Conservation (phyloP, 2,329 filamentous ascomycete species). For the Claviceps sp. region DNA sequence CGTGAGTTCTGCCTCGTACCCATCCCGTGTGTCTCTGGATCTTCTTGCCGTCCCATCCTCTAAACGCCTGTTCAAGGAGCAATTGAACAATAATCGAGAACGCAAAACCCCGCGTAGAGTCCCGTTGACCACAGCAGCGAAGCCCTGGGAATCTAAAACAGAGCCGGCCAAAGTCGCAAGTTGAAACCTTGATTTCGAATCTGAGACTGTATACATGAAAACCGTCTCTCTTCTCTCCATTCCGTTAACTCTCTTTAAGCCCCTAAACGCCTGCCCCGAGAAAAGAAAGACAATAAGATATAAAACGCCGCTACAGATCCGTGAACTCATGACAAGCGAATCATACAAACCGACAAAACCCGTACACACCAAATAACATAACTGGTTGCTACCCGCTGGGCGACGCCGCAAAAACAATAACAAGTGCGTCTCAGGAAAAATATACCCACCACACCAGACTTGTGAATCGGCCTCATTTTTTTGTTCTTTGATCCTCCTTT, state of each 20-base stretch:
- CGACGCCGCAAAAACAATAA: background rate
- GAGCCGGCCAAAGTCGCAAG: no score
- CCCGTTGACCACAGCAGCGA: no score
- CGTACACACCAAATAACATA: background rate
- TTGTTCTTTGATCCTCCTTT: no score
- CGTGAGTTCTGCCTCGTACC: no score
- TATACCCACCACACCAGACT: background rate
- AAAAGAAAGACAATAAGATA: background rate
- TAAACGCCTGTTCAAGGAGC: background rate
- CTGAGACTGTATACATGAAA: background rate
- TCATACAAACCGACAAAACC: background rate
- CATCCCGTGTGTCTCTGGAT: no score
- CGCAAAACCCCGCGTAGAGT: no score
- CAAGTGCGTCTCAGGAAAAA: no score
- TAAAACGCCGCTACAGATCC: background rate
- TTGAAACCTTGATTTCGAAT: no score
- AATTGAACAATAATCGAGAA: background rate
- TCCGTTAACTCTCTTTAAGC: background rate
- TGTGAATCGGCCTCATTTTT: background rate
- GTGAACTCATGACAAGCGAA: background rate
- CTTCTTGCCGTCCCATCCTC: no score
- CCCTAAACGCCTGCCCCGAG: background rate
- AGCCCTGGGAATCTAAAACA: no score
- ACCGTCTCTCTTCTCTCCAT: background rate
- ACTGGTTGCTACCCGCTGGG: background rate